phyloP scores from a whole-genome alignment of 192 early-diverging fungal genomes.

The Chytriomyces sp. region DNA sequence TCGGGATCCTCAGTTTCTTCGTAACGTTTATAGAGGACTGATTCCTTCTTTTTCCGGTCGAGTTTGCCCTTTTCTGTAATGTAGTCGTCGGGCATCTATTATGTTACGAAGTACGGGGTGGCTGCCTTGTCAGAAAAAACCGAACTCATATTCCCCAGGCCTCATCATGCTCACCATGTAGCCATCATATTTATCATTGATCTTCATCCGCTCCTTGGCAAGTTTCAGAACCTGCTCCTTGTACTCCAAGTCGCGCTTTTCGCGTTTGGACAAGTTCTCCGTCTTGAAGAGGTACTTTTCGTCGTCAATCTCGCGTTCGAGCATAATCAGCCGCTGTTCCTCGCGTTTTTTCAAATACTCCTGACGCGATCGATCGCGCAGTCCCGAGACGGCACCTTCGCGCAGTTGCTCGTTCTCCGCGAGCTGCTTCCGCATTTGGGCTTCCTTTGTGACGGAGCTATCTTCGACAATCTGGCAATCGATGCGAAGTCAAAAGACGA shows the following conservation, averaged over 20 bases:
- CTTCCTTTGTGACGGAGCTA: conserved; percentile 66
- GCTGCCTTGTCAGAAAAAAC: no score
- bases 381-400: conserved; percentile 65
- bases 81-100: conserved; percentile 72
- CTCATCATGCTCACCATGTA: conserved; percentile 55
- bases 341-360: conserved; percentile 90
- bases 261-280: conserved; percentile 75
- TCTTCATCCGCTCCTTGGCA: conserved; percentile 79
- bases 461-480: conserved; percentile 64
- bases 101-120: no score
- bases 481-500: not conserved
- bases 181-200: conserved; percentile 78
- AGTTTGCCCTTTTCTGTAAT: conserved; percentile 98
- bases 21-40: conserved; percentile 85
- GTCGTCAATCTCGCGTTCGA: conserved; percentile 79
- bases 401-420: conserved; percentile 80
- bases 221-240: conserved; percentile 83
- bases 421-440: conserved; percentile 69
- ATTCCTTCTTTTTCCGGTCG: conserved; percentile 90
- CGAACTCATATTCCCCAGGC: not conserved
- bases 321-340: conserved; percentile 73
- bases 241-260: conserved; percentile 76
- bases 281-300: conserved; percentile 81
- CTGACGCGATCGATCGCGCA: conserved; percentile 87
- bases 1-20: conserved; percentile 72